Conservation (phyloP, 192 early-diverging fungal genomes). For the Dimargaris cristalligena region DNA sequence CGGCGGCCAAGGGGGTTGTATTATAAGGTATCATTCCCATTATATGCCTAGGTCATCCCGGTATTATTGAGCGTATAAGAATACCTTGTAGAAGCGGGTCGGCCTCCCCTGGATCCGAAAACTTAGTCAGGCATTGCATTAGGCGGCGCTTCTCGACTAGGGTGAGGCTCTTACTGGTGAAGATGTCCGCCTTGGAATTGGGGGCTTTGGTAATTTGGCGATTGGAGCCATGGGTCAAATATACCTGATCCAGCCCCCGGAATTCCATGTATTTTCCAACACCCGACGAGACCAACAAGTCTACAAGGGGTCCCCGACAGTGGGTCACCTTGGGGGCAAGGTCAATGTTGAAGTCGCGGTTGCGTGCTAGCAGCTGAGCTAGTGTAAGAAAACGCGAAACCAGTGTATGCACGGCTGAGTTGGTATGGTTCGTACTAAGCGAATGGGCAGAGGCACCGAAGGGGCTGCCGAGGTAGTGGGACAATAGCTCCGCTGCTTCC, state of each 20-base stretch:
- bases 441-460: no score
- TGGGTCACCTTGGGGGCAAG: conserved; percentile 49
- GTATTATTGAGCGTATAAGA: no score
- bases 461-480: no score
- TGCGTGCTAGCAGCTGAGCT: conserved; percentile 22
- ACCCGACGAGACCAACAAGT: conserved; percentile 55
- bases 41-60: no score
- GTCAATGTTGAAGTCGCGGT: conserved; percentile 49
- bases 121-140: conserved; percentile 70
- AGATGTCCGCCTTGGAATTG: conserved; percentile 81
- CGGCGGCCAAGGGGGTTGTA: no score
- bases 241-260: conserved; percentile 55
- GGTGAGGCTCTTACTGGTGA: conserved; percentile 51
- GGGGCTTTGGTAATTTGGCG: conserved; percentile 47
- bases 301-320: conserved; percentile 50
- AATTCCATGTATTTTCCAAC: conserved; percentile 83
- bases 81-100: no score
- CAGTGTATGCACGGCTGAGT: not conserved
- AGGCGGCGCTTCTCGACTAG: conserved; percentile 77
- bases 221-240: conserved; percentile 27
- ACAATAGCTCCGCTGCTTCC: not conserved
- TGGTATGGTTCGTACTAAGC: not conserved
- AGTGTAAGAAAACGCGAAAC: conserved; percentile 6
- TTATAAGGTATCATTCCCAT: no score
- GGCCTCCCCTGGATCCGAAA: not conserved